phyloP scores from a whole-genome alignment of 345 rosid species.

The Eucalyptus regnans region DNA sequence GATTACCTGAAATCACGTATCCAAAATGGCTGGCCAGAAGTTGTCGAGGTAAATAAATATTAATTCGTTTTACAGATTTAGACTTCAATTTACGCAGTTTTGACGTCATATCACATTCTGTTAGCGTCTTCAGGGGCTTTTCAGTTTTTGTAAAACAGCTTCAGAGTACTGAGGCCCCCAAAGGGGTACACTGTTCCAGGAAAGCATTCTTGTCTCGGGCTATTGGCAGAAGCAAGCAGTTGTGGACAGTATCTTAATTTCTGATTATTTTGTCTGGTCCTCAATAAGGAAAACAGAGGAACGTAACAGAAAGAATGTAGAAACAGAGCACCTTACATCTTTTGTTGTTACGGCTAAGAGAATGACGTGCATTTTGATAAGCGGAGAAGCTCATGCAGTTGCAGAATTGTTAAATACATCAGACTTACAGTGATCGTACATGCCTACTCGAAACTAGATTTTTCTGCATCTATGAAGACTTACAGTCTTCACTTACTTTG shows the following conservation, averaged over 20 bases:
- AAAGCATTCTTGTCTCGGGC: too few species aligned
- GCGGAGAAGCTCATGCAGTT: not conserved
- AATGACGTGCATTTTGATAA: not conserved
- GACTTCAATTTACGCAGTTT: too few species aligned
- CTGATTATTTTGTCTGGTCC: not conserved
- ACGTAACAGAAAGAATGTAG: not conserved
- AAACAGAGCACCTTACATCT: not conserved
- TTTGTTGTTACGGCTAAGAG: not conserved
- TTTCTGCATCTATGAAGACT: not conserved
- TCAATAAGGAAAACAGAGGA: not conserved
- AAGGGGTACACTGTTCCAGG: too few species aligned
- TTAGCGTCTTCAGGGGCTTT: too few species aligned
- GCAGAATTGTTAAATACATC: not conserved
- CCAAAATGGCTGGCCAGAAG: conserved; percentile 93
- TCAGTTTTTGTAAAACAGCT: too few species aligned
- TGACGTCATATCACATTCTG: too few species aligned
- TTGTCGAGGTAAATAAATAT: conserved; percentile 5
- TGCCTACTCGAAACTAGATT: not conserved
- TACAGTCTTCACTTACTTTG: not conserved
- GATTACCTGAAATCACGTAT: conserved; percentile 75
- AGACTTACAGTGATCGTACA: not conserved
- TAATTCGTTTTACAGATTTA: not conserved
- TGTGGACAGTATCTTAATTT: not conserved
- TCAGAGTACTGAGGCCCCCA: too few species aligned
- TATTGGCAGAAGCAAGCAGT: not conserved